Conservation (phyloP, 371 early-diverging fungal genomes). For the Apophysomyces variabilis region DNA sequence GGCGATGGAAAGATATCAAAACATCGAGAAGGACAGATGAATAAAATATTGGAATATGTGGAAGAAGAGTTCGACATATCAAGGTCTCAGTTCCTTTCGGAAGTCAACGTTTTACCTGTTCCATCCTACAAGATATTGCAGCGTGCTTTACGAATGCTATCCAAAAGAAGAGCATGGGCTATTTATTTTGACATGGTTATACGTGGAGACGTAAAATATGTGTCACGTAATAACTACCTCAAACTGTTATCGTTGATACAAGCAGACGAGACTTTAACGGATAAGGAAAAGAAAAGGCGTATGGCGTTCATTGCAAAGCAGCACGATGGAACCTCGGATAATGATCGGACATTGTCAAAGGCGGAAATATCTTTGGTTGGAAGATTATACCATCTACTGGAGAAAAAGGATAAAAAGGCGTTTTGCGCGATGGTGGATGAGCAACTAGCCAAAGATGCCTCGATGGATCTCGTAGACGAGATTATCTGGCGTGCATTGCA, state of each 20-base stretch:
- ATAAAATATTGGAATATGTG: constrained; percentile 37
- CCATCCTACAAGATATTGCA: constrained; percentile 34
- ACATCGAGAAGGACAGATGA: constrained; percentile 37
- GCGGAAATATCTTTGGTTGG: constrained; percentile 32
- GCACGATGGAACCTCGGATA: constrained; percentile 21
- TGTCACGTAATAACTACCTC: constrained; percentile 32
- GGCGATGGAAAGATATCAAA: constrained; percentile 12
- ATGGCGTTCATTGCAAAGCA: constrained; percentile 27
- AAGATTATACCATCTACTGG: constrained; percentile 23
- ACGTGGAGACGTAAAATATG: constrained; percentile 7
- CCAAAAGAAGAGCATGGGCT: constrained; percentile 25
- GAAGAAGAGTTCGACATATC: constrained; percentile 23
- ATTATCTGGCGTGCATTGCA: constrained; percentile 28
- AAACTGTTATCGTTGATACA: constrained; percentile 34
- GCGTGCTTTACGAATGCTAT: constrained; percentile 22
- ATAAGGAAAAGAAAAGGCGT: constrained; percentile 26
- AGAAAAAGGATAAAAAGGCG: constrained; percentile 8
- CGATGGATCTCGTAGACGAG: constrained; percentile 29
- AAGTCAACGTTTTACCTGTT: constrained; percentile 30
- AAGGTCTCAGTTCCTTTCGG: constrained; percentile 27
- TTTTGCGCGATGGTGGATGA: neutral
- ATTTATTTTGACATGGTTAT: constrained; percentile 29
- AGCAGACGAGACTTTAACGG: constrained; percentile 22
- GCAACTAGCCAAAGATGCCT: neutral
- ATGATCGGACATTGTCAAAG: constrained; percentile 27